These are phyloP conservation scores for Nemania sp. DNA, from an alignment of 2,329 filamentous ascomycete genomes.

Conservation along the genomic window DNA sequence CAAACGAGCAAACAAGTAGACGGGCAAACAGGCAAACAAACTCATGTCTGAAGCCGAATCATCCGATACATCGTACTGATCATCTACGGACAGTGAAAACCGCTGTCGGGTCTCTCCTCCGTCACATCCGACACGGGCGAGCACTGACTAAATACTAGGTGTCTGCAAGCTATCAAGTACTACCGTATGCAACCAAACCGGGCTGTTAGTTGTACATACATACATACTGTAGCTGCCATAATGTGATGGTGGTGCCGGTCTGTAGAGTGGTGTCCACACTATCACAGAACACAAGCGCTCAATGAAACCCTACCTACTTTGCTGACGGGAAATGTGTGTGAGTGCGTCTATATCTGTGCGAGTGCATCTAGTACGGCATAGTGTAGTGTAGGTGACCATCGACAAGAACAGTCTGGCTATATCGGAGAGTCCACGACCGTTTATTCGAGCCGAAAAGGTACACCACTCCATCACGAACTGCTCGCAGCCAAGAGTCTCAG, in stretches of 20 bases:
- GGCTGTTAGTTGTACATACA: conserved; percentile 5
- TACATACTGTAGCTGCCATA: conserved; percentile 22
- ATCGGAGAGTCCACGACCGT: conserved; percentile 6
- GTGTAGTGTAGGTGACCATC: background rate
- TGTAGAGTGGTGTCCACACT: conserved; percentile 13
- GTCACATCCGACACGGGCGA: conserved; percentile 18
- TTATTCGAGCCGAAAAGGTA: conserved; percentile 7
- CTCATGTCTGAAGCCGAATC: background rate
- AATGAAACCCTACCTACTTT: conserved; percentile 30
- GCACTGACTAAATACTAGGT: conserved; percentile 5
- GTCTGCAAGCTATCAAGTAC: background rate
- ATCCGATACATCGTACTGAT: background rate
- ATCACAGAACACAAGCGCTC: conserved; percentile 35
- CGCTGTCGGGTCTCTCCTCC: background rate
- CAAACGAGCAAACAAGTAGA: too few species aligned
- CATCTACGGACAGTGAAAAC: background rate
- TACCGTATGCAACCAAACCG: too few species aligned
- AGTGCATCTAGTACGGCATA: background rate
- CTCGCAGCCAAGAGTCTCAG: too few species aligned
- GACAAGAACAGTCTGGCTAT: background rate
- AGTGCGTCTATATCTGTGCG: conserved; percentile 21
- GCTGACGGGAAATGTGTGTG: conserved; percentile 16
- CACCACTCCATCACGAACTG: background rate
- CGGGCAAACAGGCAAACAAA: too few species aligned
- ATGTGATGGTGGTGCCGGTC: conserved; percentile 17